phyloP scores from a whole-genome alignment of 768 basidiomycete genomes.

The Cyathus striatus region DNA sequence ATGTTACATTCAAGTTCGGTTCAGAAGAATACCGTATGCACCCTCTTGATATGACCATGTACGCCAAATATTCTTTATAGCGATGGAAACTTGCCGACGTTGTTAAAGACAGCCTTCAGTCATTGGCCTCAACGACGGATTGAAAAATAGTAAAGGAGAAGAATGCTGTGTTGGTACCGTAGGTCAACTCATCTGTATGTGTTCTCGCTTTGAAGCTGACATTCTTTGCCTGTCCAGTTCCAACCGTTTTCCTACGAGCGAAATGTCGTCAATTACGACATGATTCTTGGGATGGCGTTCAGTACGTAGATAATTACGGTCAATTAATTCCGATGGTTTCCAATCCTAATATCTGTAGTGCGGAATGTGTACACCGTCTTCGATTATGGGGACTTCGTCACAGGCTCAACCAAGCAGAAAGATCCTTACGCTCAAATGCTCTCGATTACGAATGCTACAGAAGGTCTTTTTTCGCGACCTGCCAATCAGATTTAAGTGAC shows the following conservation, averaged over 20 bases:
- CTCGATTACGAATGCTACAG: slow-evolving; percentile 42
- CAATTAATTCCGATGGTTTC: background rate
- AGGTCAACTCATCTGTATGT: slow-evolving; percentile 13
- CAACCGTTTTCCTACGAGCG: slow-evolving; percentile 56
- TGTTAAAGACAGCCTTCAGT: too few relatives aligned
- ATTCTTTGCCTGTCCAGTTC: slow-evolving; percentile 58
- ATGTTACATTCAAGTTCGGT: slow-evolving; percentile 59
- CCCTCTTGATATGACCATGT: slow-evolving; percentile 60
- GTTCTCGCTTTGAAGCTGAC: background rate
- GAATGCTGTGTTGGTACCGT: slow-evolving; percentile 36
- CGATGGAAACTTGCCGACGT: too few relatives aligned
- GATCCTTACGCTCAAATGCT: slow-evolving; percentile 62
- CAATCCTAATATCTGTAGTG: slow-evolving; percentile 30
- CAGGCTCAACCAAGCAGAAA: slow-evolving; percentile 29
- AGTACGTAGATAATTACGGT: slow-evolving; percentile 29
- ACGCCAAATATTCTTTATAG: slow-evolving; percentile 13
- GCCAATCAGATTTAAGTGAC: background rate
- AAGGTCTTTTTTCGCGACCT: slow-evolving; percentile 20
- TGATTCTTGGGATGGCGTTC: slow-evolving; percentile 73
- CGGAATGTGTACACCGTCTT: slow-evolving; percentile 62
- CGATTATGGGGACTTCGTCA: slow-evolving; percentile 60
- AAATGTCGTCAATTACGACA: slow-evolving; percentile 46
- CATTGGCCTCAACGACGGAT: slow-evolving; percentile 22
- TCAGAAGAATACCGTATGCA: slow-evolving; percentile 57
- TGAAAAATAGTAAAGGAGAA: slow-evolving; percentile 26